These are phyloP conservation scores for Sporothrix pseudoabietina DNA, from an alignment of 2,329 filamentous ascomycete species.

Conservation along the genomic window DNA sequence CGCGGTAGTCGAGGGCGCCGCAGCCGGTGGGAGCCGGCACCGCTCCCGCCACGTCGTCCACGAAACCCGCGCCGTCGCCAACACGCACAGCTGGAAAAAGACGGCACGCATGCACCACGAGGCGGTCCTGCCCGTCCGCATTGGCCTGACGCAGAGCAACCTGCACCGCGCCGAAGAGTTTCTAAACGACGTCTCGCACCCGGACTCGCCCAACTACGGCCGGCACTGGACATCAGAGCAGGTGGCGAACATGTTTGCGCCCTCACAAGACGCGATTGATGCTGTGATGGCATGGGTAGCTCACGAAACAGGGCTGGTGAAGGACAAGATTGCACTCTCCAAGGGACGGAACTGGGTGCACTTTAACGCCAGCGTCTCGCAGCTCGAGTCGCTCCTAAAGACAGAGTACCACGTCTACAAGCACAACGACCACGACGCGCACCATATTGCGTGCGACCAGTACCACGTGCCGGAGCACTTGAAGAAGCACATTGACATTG, in stretches of 20 bases:
- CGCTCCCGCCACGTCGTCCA: constrained; percentile 40
- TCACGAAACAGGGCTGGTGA: constrained; percentile 52
- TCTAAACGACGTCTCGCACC: constrained; percentile 49
- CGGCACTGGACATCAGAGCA: constrained; percentile 51
- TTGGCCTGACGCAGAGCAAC: constrained; percentile 51
- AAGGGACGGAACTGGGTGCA: constrained; percentile 56
- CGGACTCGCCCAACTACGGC: constrained; percentile 49
- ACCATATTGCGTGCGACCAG: constrained; percentile 47
- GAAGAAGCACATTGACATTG: constrained; percentile 46
- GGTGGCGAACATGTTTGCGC: constrained; percentile 49
- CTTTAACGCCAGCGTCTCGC: constrained; percentile 56
- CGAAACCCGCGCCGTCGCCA: constrained; percentile 39
- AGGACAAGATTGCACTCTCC: constrained; percentile 52
- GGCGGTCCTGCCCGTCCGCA: constrained; percentile 44
- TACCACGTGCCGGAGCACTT: constrained; percentile 46
- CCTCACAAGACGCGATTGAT: constrained; percentile 49
- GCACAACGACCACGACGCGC: constrained; percentile 43
- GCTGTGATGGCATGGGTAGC: constrained; percentile 57
- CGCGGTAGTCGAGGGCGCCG: constrained; percentile 39
- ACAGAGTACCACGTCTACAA: constrained; percentile 57
- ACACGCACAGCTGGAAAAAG: constrained; percentile 37
- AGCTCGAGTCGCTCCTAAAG: constrained; percentile 56
- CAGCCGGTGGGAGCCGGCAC: constrained; percentile 27
- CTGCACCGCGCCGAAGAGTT: constrained; percentile 50
- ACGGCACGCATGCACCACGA: constrained; percentile 34